Base-by-base conservation (phyloP, 805 yeast genomes). In the Saccharomycopsis sp. region DNA sequence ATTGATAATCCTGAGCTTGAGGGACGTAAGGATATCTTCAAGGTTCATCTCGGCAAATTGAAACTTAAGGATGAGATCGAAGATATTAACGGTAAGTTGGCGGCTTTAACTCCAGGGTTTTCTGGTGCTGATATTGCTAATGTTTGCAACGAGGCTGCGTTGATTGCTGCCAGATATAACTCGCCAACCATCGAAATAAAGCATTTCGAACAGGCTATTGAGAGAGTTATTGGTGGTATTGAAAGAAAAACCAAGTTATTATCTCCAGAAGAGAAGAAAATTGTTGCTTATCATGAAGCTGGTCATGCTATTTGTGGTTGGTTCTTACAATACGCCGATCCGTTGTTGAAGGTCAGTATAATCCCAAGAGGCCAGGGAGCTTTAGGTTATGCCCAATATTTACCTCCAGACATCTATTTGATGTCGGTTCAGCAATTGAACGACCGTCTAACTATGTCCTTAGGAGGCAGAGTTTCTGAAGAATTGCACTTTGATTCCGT, bases 241-340 rank as follows among this genome's bases (percentile, higher is more conserved):
- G 98, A 93, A 72, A 89, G 89, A 78, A 93, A 90, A 73, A 81
- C 92, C 15, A 86, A 87, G 67, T 81, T 94, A 14, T 77, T 96
- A 61, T 83, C 90, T 2, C 86, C 90, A 1, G 92, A 87, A 60
- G 98, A 96, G 69, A 89, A 91, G 73, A 83, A 78, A 62, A 84
- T 90, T 25, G 97, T 96, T 58, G 99, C 99, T 0, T 94, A 87
- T 68, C 99, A 96, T 70, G 99, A 94, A 72, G 99, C 99, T 2
- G 99, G 99, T 2, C 99, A 96, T 73, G 99, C 99, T 9, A 83
- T 94, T 61, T 92, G 98, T 72, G 99, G 99, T 12, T 94, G 99
- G 99, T 91, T 77, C 68, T 79, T 94, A 67, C 82, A 88, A 71
- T 80, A 81, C 71, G 97, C 98, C 1, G 97, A 93, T 69, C 99